These are phyloP conservation scores for Penicillium sp. DNA, from an alignment of 2,329 filamentous ascomycete genomes.

Conservation along the genomic window DNA sequence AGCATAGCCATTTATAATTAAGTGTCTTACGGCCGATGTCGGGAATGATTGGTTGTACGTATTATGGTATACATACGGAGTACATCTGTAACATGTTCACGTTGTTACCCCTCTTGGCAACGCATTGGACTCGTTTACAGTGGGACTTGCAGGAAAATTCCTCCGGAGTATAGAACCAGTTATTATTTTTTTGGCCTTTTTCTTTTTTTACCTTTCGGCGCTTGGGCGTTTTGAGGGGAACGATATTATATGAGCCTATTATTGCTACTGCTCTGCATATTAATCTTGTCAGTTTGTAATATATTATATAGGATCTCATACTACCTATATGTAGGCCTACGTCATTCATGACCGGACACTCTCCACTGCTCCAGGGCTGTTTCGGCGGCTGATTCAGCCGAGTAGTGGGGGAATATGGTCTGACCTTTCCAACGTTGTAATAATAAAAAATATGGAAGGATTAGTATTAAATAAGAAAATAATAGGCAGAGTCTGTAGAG, in stretches of 20 bases:
- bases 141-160: constrained; percentile 4
- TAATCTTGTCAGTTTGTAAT: no score
- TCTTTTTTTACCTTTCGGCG: background rate
- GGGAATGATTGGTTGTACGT: constrained; percentile 1
- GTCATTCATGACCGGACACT: background rate
- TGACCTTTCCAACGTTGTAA: background rate
- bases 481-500: background rate
- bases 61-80: background rate
- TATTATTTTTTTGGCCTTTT: background rate
- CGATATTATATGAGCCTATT: background rate
- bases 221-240: background rate
- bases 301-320: no score
- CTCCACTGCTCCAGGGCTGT: background rate
- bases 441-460: background rate
- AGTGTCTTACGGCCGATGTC: constrained; percentile 7
- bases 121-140: constrained; percentile 2
- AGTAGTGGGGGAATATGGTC: background rate
- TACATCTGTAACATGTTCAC: background rate
- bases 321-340: background rate
- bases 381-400: background rate
- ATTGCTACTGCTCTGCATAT: background rate
- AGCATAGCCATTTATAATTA: background rate
- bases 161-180: background rate
- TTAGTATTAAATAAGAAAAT: no score
- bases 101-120: constrained; percentile 2